Evolutionary conservation across 139 green algal genomes (phyloP), one percentile per base, ranked within the genome.

Genomic region (Tetradesmus obliquus): DNA sequence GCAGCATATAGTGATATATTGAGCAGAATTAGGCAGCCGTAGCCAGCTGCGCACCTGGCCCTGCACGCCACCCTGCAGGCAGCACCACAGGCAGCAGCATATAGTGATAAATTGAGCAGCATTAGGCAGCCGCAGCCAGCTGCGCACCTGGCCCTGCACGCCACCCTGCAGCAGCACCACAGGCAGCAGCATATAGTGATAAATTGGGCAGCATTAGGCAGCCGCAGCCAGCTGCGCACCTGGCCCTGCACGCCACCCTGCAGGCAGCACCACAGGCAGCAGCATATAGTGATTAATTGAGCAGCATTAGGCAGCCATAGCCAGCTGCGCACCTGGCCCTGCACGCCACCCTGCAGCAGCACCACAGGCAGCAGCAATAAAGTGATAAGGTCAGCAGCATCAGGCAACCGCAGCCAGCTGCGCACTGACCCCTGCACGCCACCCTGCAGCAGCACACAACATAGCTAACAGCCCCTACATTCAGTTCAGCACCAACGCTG

Each of bases 31-130:
- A 10, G 82, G 24, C 66, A 71, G 58, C 58, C 32, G 45, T 15
- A 93, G 79, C 95, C 96, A 97, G 55, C 88, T 94, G 15, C 95
- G 91, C 17, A 97, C 89, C 1, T 82, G 60, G 2, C 94, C 94
- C 45, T 94, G 91, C 8, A 92, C 76, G 19, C 92, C 94, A 13
- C 91, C 92, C 93, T 95, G 92, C 20, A 54, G 32, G 51, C 81
- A 86, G 69, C 66, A n/a, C 32, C 60, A n/a, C 32, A 84, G 54
- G 55, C 72, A 51, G 72, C 72, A 24, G 15, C 5, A 24, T 19
- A 76, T 24, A n/a, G 1, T 5, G 60, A 20, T 24, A 0, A 45
- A 45, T 45, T 45, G 32, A 45, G 32, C 32, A 45, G 32, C 32
- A 45, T 45, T 45, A 10, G 82, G 24, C 66, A 71, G 58, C 58